Base-by-base conservation (phyloP, 2,329 filamentous ascomycete genomes). In the Bertia moriformis region DNA sequence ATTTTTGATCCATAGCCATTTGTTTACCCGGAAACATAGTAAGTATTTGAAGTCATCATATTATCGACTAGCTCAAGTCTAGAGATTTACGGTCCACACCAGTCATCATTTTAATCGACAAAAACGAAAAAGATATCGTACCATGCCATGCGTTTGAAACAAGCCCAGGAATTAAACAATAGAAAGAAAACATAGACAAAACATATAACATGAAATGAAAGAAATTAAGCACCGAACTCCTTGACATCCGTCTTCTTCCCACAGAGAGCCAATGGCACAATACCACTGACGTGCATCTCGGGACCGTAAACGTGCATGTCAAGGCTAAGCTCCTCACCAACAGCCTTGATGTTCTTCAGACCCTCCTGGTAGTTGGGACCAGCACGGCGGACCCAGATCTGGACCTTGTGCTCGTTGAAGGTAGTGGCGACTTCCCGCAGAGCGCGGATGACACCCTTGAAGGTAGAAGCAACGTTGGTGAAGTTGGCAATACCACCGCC, bases 401-500 rank as follows among this genome's bases (percentile, higher is more conserved):
- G 82, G 48, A 91, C 85, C 56, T 94, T 93, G 79, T 98, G 91
- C 75, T 98, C 91, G 57, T 78, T 77, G 50, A 98, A 76, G 47
- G 81, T 72, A 46, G 78, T 78, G 44, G 88, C 75, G 51, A 89
- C 87, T 66, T 96, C 91, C 49, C 89, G 80, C 48, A 98, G 76
- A 43, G 91, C 91, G 51, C 86, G 83, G 61, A 98, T 98, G 62
- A 98, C 89, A 70, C 91, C 91, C 78, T 98, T 98, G 83, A 98
- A 98, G 47, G 91, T 98, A 53, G 83, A 91, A 44, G 91, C 91
- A 40, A 98, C 91, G 68, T 96, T 98, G 73, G 91, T 98, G 72
- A 98, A 98, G 82, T 98, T 98, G 73, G 91, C 91, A 74, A 98
- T 98, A 75, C 91, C 91, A 69, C 91, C 91, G 63, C 91, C 91